Base-by-base conservation (phyloP, 768 basidiomycete genomes). In the Podaxis pistillaris region DNA sequence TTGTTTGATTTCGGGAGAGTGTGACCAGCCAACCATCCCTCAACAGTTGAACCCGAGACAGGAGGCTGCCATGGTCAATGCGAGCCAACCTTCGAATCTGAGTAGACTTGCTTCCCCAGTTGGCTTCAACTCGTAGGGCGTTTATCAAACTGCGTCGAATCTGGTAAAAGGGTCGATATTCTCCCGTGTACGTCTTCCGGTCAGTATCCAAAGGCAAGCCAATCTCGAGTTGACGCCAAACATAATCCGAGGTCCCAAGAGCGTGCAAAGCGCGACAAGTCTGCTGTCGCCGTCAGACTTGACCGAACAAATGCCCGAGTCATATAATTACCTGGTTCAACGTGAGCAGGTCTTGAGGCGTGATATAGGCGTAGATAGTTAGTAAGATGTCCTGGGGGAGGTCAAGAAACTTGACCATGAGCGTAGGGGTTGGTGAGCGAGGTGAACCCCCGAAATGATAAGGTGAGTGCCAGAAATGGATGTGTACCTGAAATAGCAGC, bases 261-360 rank as follows among this genome's bases (percentile, higher is more conserved):
- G 76, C 75, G 71, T 87, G 79, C 60, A 85, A 71, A 58, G 71
- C 78, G 79, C 84, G 85, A 76, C 84, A 84, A 68, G 82, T 81
- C 84, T 87, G 69, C 73, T 9, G 22, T 50, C 49, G 12, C 26
- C 11, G 75, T 49, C 37, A 58, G n/a, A 54, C 15, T 37, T 41
- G 52, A 36, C 19, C 15, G 17, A 17, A 6, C 6, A 5, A 44
- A 8, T 30, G 9, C 9, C 68, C 68, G 66, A 33, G 47, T 17
- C 44, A 33, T 3, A 15, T 26, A n/a, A 36, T 33, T 65, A 81
- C 84, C 78, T 85, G 83, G 65, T 78, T 79, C 30, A 85, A 66
- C 5, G 73, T 66, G 9, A 86, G 74, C 1, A 86, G 57, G 58
- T 83, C 82, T 54, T 71, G 68, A 5, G 80, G 71, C 0, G 65